Percentiles rank a stretch among this genome's conserved stretches.
phyloP scores from a whole-genome alignment of 495 filamentous ascomycete genomes.

The Filosporella fistucella region DNA sequence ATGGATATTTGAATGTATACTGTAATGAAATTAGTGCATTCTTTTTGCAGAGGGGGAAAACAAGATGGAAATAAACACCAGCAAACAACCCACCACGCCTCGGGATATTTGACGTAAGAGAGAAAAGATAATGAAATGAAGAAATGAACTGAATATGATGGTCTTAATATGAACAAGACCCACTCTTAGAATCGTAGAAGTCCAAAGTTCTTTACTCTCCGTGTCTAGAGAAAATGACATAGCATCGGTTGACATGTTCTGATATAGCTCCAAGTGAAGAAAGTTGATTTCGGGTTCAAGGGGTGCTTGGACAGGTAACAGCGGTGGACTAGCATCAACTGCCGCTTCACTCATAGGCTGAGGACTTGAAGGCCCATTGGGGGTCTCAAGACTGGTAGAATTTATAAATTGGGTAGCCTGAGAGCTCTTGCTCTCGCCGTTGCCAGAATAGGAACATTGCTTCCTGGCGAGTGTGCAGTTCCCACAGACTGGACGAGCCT shows the following conservation, averaged over 20 bases:
- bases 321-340: neutral
- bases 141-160: neutral
- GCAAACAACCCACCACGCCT: too few relatives aligned
- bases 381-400: neutral
- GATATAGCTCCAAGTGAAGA: conserved; percentile 27
- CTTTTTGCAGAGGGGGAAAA: too few relatives aligned
- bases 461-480: conserved; percentile 22
- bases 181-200: neutral
- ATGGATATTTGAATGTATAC: conserved; percentile 30
- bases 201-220: neutral
- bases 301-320: neutral
- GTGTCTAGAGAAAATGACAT: neutral
- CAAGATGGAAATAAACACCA: too few relatives aligned
- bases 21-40: neutral
- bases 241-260: conserved; percentile 2
- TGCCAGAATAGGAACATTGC: conserved; percentile 21
- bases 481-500: conserved; percentile 24
- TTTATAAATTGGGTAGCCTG: neutral
- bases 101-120: too few relatives aligned
- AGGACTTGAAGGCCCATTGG: neutral
- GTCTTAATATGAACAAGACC: neutral
- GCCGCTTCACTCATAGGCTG: neutral
- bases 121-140: too few relatives aligned
- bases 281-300: conserved; percentile 21
- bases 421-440: neutral